Conservation (phyloP, 176 grass and related monocot genomes). For the Miscanthus lutarioriparius region DNA sequence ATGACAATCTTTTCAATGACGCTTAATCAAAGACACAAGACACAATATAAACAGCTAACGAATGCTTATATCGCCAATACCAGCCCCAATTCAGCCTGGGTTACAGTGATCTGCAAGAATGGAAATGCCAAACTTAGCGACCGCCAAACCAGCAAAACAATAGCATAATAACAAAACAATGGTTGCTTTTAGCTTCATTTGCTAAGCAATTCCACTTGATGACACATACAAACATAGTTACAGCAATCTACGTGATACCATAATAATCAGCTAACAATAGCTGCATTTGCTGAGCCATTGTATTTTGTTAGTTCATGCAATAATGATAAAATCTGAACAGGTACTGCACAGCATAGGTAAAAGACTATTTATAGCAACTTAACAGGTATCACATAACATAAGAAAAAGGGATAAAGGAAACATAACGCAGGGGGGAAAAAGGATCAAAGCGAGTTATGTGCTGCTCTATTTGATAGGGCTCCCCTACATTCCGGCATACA, state of each 20-base stretch:
- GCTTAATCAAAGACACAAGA: conserved; percentile 42
- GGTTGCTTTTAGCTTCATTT: not conserved
- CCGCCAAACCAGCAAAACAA: conserved; percentile 18
- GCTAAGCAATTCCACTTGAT: not conserved
- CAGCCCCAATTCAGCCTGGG: conserved; percentile 46
- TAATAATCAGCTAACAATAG: not conserved
- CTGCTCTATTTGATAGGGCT: not conserved
- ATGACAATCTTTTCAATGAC: conserved; percentile 48
- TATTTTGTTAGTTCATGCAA: conserved; percentile 12
- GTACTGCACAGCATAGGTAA: not conserved
- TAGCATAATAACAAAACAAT: conserved; percentile 13
- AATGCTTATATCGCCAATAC: conserved; percentile 53
- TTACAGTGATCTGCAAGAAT: conserved; percentile 55
- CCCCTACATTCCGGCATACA: not conserved
- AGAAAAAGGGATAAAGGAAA: not conserved
- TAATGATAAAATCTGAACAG: not conserved
- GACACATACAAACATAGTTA: not conserved
- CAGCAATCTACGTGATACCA: not conserved
- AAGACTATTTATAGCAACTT: not conserved
- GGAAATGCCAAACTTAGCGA: conserved; percentile 47
- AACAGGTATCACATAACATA: not conserved
- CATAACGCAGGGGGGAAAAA: not conserved
- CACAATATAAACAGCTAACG: conserved; percentile 51
- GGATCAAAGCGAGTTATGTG: not conserved
- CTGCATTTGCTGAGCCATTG: conserved; percentile 2